Percentiles rank a stretch among this genome's conserved stretches.
Evolutionary conservation across 2,329 filamentous ascomycete species (phyloP).

Genomic region (Neopestalotiopsis sp.): DNA sequence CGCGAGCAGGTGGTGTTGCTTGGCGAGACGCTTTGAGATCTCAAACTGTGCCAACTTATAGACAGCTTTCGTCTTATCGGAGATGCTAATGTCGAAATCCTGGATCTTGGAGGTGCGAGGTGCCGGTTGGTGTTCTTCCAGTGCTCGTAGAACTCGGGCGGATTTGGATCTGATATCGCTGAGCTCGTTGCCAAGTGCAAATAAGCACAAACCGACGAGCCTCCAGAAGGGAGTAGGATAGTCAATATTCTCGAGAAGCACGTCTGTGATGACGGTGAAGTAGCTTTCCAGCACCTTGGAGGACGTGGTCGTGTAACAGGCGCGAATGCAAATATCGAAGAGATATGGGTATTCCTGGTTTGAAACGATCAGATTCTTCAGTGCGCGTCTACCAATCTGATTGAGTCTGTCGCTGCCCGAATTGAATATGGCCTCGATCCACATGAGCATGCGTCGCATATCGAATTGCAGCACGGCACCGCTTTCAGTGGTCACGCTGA

Average conservation of each 20-base stretch:
- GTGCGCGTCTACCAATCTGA: conserved; percentile 82
- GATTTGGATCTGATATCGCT: conserved; percentile 90
- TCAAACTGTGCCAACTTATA: conserved; percentile 98
- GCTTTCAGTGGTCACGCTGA: conserved; percentile 87
- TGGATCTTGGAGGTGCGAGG: conserved; percentile 84
- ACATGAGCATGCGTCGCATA: conserved; percentile 87
- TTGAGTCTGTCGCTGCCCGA: conserved; percentile 92
- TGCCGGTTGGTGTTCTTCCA: conserved; percentile 81
- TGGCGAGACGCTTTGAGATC: conserved; percentile 87
- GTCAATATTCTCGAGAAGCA: conserved; percentile 82
- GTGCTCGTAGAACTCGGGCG: conserved; percentile 75
- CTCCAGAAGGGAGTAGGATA: conserved; percentile 91
- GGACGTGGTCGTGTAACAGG: conserved; percentile 84
- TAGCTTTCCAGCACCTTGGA: conserved; percentile 92
- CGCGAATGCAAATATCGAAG: conserved; percentile 86
- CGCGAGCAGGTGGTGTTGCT: conserved; percentile 85
- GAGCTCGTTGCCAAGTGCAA: conserved; percentile 90
- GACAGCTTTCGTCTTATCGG: conserved; percentile 96
- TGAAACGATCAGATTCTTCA: conserved; percentile 88
- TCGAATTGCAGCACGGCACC: conserved; percentile 91
- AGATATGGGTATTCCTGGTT: conserved; percentile 88
- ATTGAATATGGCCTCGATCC: conserved; percentile 95
- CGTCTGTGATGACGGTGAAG: conserved; percentile 88
- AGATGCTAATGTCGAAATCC: conserved; percentile 97
- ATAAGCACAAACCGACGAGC: conserved; percentile 84